These are phyloP conservation scores for Talaromyces sp. DNA, from an alignment of 2,329 filamentous ascomycete genomes.

Conservation along the genomic window DNA sequence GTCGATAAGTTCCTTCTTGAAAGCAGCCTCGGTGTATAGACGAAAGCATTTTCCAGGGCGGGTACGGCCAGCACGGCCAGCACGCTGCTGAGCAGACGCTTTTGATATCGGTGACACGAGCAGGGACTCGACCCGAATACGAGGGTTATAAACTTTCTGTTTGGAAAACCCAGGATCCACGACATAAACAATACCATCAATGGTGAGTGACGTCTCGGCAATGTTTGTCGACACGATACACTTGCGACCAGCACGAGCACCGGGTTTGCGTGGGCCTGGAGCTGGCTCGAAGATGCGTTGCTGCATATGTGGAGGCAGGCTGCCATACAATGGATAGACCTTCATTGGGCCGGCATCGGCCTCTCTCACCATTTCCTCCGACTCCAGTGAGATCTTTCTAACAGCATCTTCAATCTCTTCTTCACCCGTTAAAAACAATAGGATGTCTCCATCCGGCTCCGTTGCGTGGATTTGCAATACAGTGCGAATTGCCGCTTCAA, in stretches of 20 bases:
- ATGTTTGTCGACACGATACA: conserved; percentile 96
- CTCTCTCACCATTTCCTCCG: conserved; percentile 86
- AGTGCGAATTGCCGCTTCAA: conserved; percentile 89
- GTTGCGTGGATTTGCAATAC: conserved; percentile 95
- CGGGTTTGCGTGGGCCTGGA: conserved; percentile 65
- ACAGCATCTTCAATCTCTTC: conserved; percentile 98
- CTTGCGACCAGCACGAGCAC: conserved; percentile 86
- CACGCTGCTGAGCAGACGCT: conserved; percentile 92
- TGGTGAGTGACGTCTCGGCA: conserved; percentile 93
- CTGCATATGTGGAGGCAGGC: conserved; percentile 85
- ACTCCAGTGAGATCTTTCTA: conserved; percentile 84
- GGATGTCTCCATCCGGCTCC: conserved; percentile 85
- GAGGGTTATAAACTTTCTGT: conserved; percentile 98
- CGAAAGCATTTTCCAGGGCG: conserved; percentile 97
- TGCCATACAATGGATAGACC: conserved; percentile 92
- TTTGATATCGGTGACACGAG: conserved; percentile 98
- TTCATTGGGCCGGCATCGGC: conserved; percentile 84
- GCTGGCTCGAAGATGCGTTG: conserved; percentile 93
- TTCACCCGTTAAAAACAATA: conserved; percentile 94
- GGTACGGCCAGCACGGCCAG: conserved; percentile 98
- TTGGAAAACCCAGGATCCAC: conserved; percentile 99
- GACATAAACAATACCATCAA: conserved; percentile 97
- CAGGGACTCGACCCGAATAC: conserved; percentile 91
- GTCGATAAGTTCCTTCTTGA: conserved; percentile 97
- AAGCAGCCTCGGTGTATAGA: conserved; percentile 89